Conservation (phyloP, 495 filamentous ascomycete genomes). For the Haplographium delicatum region DNA sequence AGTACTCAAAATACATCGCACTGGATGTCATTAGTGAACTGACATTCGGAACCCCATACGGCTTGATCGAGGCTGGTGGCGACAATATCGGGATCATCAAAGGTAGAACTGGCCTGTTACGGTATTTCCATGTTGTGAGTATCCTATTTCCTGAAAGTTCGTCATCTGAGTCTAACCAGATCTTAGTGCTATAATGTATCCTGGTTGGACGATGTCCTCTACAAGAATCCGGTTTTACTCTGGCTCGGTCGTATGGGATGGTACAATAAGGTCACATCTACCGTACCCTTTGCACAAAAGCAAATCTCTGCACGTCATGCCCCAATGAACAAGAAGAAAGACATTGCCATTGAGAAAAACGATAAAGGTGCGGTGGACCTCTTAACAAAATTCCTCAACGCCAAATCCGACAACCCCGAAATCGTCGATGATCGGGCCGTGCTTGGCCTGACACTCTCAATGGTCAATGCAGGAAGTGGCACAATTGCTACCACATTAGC, state of each 20-base stretch:
- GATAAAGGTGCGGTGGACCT: background rate
- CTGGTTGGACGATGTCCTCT: background rate
- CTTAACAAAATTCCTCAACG: background rate
- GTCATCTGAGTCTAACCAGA: too few species aligned
- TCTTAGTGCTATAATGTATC: background rate
- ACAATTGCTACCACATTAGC: background rate
- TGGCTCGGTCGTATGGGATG: background rate
- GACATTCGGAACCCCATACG: background rate
- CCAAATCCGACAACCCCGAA: background rate
- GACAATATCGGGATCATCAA: constrained; percentile 1
- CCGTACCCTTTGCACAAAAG: constrained; percentile 1
- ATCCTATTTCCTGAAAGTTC: background rate
- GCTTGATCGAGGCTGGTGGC: background rate
- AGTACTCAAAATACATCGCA: background rate
- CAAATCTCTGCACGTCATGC: background rate
- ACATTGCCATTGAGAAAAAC: background rate
- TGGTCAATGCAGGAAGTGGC: background rate
- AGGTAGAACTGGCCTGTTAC: background rate
- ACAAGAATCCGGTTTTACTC: constrained; percentile 5
- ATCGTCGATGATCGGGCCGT: background rate
- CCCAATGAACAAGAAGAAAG: background rate
- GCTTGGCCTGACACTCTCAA: background rate
- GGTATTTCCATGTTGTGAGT: background rate
- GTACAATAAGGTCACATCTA: background rate
- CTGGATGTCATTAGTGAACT: constrained; percentile 1